These are phyloP conservation scores for Candida oleophila DNA, from an alignment of 805 yeast species.

Conservation along the genomic window DNA sequence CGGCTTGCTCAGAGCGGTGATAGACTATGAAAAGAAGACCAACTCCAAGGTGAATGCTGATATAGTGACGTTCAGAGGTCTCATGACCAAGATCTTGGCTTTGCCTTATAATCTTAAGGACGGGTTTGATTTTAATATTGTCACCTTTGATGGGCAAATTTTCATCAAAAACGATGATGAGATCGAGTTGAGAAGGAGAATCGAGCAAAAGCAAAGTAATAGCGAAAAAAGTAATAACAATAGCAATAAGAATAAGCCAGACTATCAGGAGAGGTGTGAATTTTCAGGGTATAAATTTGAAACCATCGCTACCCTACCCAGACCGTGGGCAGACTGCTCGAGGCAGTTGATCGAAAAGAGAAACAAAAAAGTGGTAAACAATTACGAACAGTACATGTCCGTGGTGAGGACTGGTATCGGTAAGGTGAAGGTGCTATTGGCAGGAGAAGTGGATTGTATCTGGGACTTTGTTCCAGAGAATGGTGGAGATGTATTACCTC, in stretches of 20 bases:
- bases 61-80: constrained; percentile 81
- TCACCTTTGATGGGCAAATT: constrained; percentile 72
- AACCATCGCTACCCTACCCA: constrained; percentile 65
- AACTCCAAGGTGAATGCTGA: constrained; percentile 53
- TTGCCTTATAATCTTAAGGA: constrained; percentile 61
- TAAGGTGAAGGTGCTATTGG: constrained; percentile 60
- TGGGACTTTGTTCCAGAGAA: constrained; percentile 71
- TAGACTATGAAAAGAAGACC: constrained; percentile 49
- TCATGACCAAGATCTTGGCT: constrained; percentile 70
- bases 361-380: constrained; percentile 56
- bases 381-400: constrained; percentile 73
- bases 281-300: constrained; percentile 88
- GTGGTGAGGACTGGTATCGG: constrained; percentile 89
- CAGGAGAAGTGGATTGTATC: constrained; percentile 91
- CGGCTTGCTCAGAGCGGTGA: constrained; percentile 56
- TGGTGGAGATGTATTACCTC: constrained; percentile 47
- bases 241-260: constrained; percentile 17
- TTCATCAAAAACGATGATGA: constrained; percentile 56
- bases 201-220: constrained; percentile 15
- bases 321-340: constrained; percentile 71
- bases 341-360: constrained; percentile 70
- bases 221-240: constrained; percentile 4
- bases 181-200: constrained; percentile 31
- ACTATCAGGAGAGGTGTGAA: constrained; percentile 40
- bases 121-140: constrained; percentile 59